Conservation (phyloP, 257 asterid species). For the Linaria vulgaris region DNA sequence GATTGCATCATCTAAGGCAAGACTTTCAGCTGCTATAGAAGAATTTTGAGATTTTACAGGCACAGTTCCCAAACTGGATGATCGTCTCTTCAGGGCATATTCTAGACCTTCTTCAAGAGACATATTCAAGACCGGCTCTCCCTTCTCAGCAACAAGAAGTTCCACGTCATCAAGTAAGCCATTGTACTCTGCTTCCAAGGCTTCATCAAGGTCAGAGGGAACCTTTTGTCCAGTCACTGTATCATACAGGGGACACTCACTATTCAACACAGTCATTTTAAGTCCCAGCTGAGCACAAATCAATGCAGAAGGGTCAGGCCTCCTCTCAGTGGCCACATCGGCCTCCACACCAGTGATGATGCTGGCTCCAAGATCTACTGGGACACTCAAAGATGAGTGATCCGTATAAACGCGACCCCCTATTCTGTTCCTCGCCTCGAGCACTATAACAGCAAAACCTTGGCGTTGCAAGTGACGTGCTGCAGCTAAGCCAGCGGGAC, state of each 20-base stretch:
- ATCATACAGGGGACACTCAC: constrained; percentile 96
- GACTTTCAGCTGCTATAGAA: constrained; percentile 28
- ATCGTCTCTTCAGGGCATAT: constrained; percentile 67
- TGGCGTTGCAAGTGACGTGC: constrained; percentile 98
- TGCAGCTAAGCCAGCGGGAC: constrained; percentile 98
- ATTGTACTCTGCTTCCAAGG: constrained; percentile 87
- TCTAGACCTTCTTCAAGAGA: constrained; percentile 96
- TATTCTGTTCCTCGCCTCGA: constrained; percentile 92
- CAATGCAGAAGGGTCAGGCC: constrained; percentile 97
- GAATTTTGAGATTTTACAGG: constrained; percentile 36
- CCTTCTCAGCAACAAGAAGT: constrained; percentile 66
- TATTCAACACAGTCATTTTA: constrained; percentile 86
- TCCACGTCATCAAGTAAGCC: constrained; percentile 94
- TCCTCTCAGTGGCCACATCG: constrained; percentile 94
- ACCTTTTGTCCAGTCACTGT: constrained; percentile 81
- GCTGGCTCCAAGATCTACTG: constrained; percentile 99
- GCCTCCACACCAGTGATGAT: constrained; percentile 99
- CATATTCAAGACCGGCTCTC: constrained; percentile 65
- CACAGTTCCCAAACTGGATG: constrained; percentile 30
- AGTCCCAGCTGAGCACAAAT: constrained; percentile 96
- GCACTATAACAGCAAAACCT: constrained; percentile 77
- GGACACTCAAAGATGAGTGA: constrained; percentile 71
- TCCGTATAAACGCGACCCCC: constrained; percentile 99
- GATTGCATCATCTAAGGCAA: constrained; percentile 21
- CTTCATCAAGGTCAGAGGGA: constrained; percentile 82